Evolutionary conservation across 768 basidiomycete species (phyloP).

Genomic region (Naematelia encephala): DNA sequence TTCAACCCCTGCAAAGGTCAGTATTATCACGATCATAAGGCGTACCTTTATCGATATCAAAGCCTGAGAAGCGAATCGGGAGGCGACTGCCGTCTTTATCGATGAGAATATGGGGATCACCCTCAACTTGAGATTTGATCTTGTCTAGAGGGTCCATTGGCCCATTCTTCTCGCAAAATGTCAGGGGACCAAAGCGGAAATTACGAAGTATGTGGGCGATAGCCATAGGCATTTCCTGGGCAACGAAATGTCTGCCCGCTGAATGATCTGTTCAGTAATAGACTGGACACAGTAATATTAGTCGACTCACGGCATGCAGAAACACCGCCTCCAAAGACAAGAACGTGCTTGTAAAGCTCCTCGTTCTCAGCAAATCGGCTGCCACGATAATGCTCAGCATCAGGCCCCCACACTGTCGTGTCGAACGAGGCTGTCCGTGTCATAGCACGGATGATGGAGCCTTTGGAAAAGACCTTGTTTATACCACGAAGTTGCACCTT

Average conservation of each 20-base stretch:
- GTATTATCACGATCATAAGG: not conserved
- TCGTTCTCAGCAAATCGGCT: not conserved
- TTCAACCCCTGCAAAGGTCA: not conserved
- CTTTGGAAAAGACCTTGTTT: not conserved
- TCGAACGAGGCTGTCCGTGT: not conserved
- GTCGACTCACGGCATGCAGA: conserved; percentile 1
- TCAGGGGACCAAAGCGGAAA: not conserved
- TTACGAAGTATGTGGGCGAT: not conserved
- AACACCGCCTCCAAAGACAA: not conserved
- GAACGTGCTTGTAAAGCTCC: not conserved
- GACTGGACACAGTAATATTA: not conserved
- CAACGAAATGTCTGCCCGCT: conserved; percentile 1
- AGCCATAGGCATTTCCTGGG: conserved; percentile 1
- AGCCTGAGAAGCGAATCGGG: not conserved
- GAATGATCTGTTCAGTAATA: not conserved
- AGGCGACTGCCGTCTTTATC: not conserved
- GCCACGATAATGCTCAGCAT: not conserved
- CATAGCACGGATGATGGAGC: conserved; percentile 1
- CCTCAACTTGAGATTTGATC: not conserved
- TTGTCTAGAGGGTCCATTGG: not conserved
- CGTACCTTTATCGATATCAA: conserved; percentile 1
- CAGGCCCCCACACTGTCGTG: not conserved
- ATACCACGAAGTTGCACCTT: not conserved
- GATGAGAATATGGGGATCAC: not conserved
- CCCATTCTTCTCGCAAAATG: conserved; percentile 3